A percentile compares a stretch with the other conserved stretches of the same genome.
phyloP scores from a whole-genome alignment of 1,139 yeast species.

The Geotrichum restrictum region DNA sequence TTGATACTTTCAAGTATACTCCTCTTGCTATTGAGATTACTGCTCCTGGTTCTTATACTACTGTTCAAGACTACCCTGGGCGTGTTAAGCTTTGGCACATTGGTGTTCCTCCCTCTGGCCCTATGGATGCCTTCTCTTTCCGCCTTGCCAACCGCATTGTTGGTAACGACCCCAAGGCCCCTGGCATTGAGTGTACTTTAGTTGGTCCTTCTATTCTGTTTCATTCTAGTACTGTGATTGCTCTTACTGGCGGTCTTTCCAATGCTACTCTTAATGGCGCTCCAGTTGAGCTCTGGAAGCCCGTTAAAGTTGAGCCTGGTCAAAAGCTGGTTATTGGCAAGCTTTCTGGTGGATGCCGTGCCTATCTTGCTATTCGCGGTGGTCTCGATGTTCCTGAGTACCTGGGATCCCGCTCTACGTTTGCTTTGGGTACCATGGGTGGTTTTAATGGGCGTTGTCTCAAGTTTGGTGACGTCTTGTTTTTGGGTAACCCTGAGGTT shows the following conservation, averaged over 20 bases:
- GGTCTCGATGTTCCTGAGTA: constrained; percentile 93
- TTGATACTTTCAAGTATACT: constrained; percentile 74
- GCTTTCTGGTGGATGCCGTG: constrained; percentile 75
- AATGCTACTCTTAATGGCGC: constrained; percentile 63
- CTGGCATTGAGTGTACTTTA: constrained; percentile 86
- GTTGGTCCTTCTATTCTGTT: constrained; percentile 80
- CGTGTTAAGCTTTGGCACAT: constrained; percentile 80
- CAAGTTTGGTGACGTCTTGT: constrained; percentile 86
- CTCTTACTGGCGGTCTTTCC: constrained; percentile 81
- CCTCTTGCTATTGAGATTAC: constrained; percentile 82
- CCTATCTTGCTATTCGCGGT: constrained; percentile 84
- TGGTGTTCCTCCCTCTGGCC: constrained; percentile 98
- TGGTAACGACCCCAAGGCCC: constrained; percentile 75
- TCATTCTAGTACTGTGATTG: constrained; percentile 72
- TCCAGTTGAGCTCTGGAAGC: constrained; percentile 61
- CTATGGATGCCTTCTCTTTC: constrained; percentile 92
- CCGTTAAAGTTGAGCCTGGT: constrained; percentile 66
- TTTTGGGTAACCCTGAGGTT: constrained; percentile 72
- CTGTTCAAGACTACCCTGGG: constrained; percentile 95
- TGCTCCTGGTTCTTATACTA: constrained; percentile 88
- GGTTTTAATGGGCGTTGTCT: constrained; percentile 91
- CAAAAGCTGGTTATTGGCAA: constrained; percentile 79
- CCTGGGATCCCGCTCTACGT: constrained; percentile 93
- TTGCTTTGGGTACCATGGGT: constrained; percentile 90
- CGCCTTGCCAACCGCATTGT: constrained; percentile 85